A percentile compares a stretch with the other conserved stretches of the same genome.
Conservation (phyloP, 106 monocot species). For the Dactylorhiza incarnata region DNA sequence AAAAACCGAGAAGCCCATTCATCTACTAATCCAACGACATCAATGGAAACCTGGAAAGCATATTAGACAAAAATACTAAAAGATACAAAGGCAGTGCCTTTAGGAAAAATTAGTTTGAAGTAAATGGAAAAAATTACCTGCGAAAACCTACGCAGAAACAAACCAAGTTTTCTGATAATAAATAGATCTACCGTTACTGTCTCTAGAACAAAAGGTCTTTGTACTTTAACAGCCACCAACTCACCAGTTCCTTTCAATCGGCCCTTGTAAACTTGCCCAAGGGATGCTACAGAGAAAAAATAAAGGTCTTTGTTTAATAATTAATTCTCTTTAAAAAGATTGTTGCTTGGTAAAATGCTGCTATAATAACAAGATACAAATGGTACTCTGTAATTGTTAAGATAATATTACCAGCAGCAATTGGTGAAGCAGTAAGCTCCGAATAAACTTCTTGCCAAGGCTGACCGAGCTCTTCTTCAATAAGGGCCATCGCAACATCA, state of each 20-base stretch:
- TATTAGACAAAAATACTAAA: not conserved
- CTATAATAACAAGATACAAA: not conserved
- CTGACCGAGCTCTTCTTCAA: conserved; percentile 87
- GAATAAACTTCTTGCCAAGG: conserved; percentile 90
- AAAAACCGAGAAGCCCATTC: conserved; percentile 99
- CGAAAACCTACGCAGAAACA: conserved; percentile 76
- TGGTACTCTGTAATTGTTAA: not conserved
- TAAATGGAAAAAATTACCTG: conserved; percentile 45
- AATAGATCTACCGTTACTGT: conserved; percentile 95
- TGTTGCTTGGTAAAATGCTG: not conserved
- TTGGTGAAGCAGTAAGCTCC: conserved; percentile 82
- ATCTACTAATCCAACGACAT: conserved; percentile 98
- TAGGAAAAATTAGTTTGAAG: not conserved
- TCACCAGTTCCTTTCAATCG: conserved; percentile 92
- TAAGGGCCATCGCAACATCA: conserved; percentile 89
- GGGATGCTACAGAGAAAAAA: conserved; percentile 58
- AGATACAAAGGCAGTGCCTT: conserved; percentile 7
- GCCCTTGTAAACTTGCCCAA: conserved; percentile 99
- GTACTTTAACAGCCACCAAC: conserved; percentile 95
- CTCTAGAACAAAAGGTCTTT: conserved; percentile 93
- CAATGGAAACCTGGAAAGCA: conserved; percentile 65
- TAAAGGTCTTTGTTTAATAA: not conserved
- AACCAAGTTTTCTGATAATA: conserved; percentile 82
- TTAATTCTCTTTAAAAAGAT: not conserved
- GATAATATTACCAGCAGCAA: conserved; percentile 81